Conservation (phyloP, 2,329 filamentous ascomycete species). For the Lasiodiplodia sp. region DNA sequence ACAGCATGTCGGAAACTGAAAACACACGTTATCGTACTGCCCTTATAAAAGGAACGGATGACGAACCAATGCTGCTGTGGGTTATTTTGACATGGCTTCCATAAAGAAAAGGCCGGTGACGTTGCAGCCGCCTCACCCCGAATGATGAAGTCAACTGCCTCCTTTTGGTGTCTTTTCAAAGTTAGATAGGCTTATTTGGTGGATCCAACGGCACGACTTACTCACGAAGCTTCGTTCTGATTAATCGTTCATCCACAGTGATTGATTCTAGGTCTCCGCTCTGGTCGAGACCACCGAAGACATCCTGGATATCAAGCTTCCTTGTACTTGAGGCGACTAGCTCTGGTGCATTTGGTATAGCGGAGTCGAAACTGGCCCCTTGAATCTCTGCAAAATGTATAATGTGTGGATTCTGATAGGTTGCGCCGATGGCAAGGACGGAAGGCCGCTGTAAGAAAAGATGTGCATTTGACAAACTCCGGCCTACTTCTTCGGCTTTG, state of each 20-base stretch:
- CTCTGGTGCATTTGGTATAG: neutral
- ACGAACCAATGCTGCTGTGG: neutral
- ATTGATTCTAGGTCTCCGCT: neutral
- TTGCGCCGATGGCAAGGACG: neutral
- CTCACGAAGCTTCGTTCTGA: neutral
- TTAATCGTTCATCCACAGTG: neutral
- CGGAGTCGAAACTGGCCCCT: neutral
- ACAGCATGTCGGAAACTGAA: slow-evolving; percentile 34
- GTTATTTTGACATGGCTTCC: neutral
- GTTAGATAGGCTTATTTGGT: neutral
- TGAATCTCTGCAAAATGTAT: neutral
- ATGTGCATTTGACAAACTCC: neutral
- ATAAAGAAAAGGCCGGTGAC: neutral
- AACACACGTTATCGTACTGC: neutral
- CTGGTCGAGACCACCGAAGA: neutral
- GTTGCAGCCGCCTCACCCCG: neutral
- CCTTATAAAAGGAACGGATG: neutral
- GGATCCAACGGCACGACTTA: fast-evolving
- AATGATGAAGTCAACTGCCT: neutral
- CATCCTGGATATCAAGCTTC: neutral
- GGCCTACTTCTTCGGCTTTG: neutral
- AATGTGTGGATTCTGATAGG: neutral
- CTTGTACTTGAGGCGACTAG: neutral
- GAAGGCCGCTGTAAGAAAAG: neutral
- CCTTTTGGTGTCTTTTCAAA: neutral